Evolutionary conservation across 129 eudicot species (phyloP).

Genomic region (Smallanthus sonchifolius): DNA sequence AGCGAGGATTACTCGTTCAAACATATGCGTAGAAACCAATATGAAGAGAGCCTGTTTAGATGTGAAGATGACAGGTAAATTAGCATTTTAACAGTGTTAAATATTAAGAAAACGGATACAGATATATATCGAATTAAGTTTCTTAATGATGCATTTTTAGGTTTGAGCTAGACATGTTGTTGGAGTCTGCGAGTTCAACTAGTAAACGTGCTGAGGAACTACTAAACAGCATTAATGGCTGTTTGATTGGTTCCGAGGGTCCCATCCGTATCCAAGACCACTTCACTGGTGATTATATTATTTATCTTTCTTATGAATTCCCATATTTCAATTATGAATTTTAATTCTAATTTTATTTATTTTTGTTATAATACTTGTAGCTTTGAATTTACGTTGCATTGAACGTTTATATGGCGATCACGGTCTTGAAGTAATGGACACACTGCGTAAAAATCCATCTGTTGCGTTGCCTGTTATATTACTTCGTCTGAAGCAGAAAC

Average conservation of each 20-base stretch:
- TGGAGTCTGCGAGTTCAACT: constrained; percentile 90
- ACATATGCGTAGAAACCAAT: constrained; percentile 99
- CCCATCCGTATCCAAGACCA: constrained; percentile 70
- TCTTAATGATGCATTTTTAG: constrained; percentile 34
- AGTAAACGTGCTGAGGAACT: constrained; percentile 81
- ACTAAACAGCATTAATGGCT: constrained; percentile 47
- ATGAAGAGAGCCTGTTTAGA: constrained; percentile 94
- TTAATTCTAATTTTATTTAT: constrained; percentile 2
- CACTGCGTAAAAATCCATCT: constrained; percentile 74
- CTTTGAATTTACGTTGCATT: constrained; percentile 83
- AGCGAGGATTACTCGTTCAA: constrained; percentile 99
- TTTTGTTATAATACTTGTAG: constrained; percentile 33
- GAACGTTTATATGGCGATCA: constrained; percentile 98
- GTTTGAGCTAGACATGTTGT: constrained; percentile 92
- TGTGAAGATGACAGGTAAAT: constrained; percentile 96
- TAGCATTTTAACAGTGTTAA: neutral
- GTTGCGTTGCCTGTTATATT: constrained; percentile 73
- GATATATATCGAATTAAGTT: neutral
- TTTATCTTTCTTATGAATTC: neutral
- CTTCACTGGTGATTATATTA: constrained; percentile 55
- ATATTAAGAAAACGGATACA: neutral
- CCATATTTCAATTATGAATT: neutral
- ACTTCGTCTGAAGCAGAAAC: constrained; percentile 85
- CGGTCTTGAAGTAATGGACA: constrained; percentile 92
- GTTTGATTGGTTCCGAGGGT: constrained; percentile 41